Base-by-base conservation (phyloP, 225 moss, liverwort and hornwort species). In the Lunularia cruciata region DNA sequence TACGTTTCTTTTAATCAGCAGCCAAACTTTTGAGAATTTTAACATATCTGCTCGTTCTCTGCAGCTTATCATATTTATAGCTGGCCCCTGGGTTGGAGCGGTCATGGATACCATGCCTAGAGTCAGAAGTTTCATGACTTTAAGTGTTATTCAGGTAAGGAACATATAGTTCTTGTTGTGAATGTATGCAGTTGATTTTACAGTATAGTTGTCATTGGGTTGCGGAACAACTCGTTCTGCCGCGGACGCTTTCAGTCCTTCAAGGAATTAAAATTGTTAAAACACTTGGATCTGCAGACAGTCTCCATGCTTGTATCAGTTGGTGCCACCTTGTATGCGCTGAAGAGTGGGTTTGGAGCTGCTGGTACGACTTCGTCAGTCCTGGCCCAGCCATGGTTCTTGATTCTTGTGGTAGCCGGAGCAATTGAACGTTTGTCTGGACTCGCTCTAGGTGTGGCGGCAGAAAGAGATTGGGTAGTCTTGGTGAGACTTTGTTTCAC, bases 401-500 rank as follows among this genome's bases (percentile, higher is more conserved):
- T 86, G 78, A 75, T 88, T 45, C 78, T 91, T 37, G 81, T 88
- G 66, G 77, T 85, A 56, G 81, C 90, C 34, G 86, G 88, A 43
- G 77, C 86, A 14, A 79, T 88, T 59, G 90, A 91, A 72, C 83
- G 90, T 47, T 45, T 91, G 72, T 85, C 88, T 14, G 90, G 90
- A 35, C 79, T 91, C 47, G 90, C 88, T 54, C 72, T 75, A 54
- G 90, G 88, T 47, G 90, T 91, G 49, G 90, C 90, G 2, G 84
- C 86, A 64, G 90, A 91, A 77, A 83, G 90, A 75, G 90, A 91
- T 56, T 91, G 90, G 90, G 90, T 91, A 26, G 90, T 91, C 51
- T 55, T 85, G 81, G 90, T 91, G 73, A 74, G 66, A 7, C 8
- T 39, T 0, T 46, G 28, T 5, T n/a, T n/a, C n/a, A n/a, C n/a